Conservation (phyloP, 768 basidiomycete genomes). For the Rubroboletus pulcherrimus region DNA sequence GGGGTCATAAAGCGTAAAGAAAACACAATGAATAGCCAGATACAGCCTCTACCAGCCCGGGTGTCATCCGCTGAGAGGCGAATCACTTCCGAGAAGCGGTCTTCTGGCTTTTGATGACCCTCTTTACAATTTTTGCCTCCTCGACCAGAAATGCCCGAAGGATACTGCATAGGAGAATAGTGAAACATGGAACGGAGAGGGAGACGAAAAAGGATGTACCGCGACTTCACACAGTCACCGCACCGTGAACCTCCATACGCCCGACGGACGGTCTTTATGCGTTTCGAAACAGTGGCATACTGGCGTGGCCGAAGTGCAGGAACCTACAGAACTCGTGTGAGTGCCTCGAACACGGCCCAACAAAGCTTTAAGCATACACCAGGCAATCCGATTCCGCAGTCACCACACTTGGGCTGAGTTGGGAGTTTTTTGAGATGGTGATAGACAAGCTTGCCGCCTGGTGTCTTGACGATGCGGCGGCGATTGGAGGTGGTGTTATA, state of each 20-base stretch:
- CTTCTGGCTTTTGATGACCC: conserved; percentile 88
- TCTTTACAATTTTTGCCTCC: conserved; percentile 99
- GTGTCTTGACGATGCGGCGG: conserved; percentile 94
- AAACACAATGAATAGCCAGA: conserved; percentile 13
- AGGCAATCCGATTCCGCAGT: conserved; percentile 90
- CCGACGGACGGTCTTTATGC: conserved; percentile 92
- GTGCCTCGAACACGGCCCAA: not conserved
- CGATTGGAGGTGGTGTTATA: conserved; percentile 99
- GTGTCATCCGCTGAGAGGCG: not conserved
- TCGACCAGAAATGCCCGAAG: conserved; percentile 98
- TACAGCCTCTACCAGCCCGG: not conserved
- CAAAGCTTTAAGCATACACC: conserved; percentile 63
- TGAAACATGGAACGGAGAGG: not conserved
- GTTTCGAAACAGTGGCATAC: conserved; percentile 95
- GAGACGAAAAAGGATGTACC: conserved; percentile 49
- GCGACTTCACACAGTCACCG: conserved; percentile 91
- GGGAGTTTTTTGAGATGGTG: conserved; percentile 96
- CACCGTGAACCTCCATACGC: conserved; percentile 98
- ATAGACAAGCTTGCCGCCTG: conserved; percentile 96
- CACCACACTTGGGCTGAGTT: conserved; percentile 94
- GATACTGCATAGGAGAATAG: conserved; percentile 52
- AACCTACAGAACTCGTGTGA: conserved; percentile 47
- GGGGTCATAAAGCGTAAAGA: conserved; percentile 9
- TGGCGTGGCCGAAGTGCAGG: conserved; percentile 94
- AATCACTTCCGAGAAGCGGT: conserved; percentile 25